A percentile compares a stretch with the other conserved stretches of the same genome.
These are phyloP conservation scores for Adenanthera pavonina DNA, from an alignment of 306 rosid species.

Conservation along the genomic window DNA sequence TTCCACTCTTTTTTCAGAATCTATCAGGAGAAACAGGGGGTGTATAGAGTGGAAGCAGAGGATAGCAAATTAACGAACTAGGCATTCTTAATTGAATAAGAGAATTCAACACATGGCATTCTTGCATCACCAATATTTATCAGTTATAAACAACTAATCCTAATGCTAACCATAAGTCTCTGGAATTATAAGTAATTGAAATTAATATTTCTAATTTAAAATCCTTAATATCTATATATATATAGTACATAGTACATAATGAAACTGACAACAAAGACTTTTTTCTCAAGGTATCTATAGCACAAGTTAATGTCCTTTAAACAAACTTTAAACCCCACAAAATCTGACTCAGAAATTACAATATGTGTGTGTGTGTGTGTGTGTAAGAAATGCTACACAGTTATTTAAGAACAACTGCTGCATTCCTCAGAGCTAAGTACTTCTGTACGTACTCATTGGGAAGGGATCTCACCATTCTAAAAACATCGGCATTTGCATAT, in stretches of 20 bases:
- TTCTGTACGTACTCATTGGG: slow-evolving; percentile 88
- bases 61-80: too few relatives aligned
- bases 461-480: slow-evolving; percentile 75
- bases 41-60: too few relatives aligned
- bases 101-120: too few relatives aligned
- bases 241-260: neutral
- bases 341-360: neutral
- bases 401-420: slow-evolving; percentile 79
- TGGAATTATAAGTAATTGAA: too few relatives aligned
- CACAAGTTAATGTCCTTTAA: neutral
- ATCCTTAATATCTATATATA: too few relatives aligned
- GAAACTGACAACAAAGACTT: neutral
- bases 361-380: neutral
- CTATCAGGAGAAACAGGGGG: too few relatives aligned
- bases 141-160: too few relatives aligned
- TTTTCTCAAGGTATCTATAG: neutral
- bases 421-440: slow-evolving; percentile 81
- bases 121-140: too few relatives aligned
- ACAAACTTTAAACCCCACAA: neutral
- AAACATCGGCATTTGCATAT: slow-evolving; percentile 78
- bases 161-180: too few relatives aligned
- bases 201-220: too few relatives aligned
- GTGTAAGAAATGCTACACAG: neutral
- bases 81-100: too few relatives aligned
- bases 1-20: too few relatives aligned